Conservation (phyloP, 371 early-diverging fungal genomes). For the Lichtheimia hyalospora region DNA sequence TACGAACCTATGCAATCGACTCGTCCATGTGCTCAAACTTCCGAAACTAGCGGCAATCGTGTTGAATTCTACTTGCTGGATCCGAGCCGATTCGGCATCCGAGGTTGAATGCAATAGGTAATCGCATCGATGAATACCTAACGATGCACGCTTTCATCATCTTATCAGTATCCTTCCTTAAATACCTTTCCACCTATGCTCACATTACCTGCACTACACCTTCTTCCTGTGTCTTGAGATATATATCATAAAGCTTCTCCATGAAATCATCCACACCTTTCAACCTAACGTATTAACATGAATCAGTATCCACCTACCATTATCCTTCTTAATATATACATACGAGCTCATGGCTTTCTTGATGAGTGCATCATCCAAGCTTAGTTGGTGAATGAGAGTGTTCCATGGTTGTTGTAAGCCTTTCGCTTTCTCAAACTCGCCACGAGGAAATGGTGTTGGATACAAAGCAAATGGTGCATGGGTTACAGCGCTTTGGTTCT, state of each 20-base stretch:
- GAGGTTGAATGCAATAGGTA: conserved; percentile 80
- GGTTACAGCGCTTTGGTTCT: conserved; percentile 47
- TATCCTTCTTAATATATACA: neutral
- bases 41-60: conserved; percentile 94
- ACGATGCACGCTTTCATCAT: conserved; percentile 52
- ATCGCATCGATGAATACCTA: conserved; percentile 93
- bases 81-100: conserved; percentile 43
- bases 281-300: conserved; percentile 51
- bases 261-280: conserved; percentile 85
- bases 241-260: conserved; percentile 75
- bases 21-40: conserved; percentile 73
- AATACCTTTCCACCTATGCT: too few relatives aligned
- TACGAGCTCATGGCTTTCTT: conserved; percentile 72
- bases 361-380: conserved; percentile 78
- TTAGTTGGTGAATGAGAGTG: conserved; percentile 76
- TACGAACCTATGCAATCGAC: conserved; percentile 76
- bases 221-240: conserved; percentile 59
- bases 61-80: conserved; percentile 97
- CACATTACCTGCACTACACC: conserved; percentile 61
- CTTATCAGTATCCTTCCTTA: conserved; percentile 1
- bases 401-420: conserved; percentile 83
- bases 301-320: neutral
- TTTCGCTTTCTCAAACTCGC: conserved; percentile 73
- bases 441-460: conserved; percentile 84
- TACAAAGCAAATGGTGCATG: conserved; percentile 91